A percentile compares a stretch with the other conserved stretches of the same genome.
phyloP scores from a whole-genome alignment of 1,284 basidiomycete species.

The Tylopilus orsonianus region DNA sequence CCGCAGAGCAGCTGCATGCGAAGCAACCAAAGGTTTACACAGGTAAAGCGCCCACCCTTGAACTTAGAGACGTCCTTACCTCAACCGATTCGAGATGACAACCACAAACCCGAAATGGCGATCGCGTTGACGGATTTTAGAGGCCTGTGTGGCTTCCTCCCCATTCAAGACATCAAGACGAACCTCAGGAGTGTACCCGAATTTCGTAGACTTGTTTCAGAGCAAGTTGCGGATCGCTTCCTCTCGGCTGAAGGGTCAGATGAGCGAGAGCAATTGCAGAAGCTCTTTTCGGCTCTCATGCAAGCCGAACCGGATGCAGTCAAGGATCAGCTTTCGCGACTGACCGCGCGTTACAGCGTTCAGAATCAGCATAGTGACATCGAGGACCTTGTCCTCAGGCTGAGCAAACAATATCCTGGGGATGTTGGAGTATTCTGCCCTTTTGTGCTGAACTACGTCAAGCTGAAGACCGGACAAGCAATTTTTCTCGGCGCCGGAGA shows the following conservation, averaged over 20 bases:
- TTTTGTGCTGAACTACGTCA: conserved; percentile 88
- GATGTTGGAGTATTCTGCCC: conserved; percentile 96
- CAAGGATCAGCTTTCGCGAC: conserved; percentile 52
- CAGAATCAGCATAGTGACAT: conserved; percentile 48
- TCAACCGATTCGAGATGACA: conserved; percentile 55
- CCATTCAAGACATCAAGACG: conserved; percentile 67
- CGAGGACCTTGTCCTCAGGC: conserved; percentile 66
- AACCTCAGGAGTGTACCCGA: conserved; percentile 78
- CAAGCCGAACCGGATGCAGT: conserved; percentile 58
- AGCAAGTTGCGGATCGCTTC: conserved; percentile 45
- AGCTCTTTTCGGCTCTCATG: conserved; percentile 85
- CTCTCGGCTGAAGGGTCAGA: conserved; percentile 49
- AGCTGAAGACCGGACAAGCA: conserved; percentile 81
- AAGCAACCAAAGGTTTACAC: conserved; percentile 87
- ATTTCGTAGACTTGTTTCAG: conserved; percentile 71
- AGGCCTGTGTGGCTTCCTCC: conserved; percentile 91
- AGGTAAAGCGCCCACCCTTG: conserved; percentile 48
- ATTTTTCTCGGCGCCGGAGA: conserved; percentile 96
- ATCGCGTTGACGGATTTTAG: conserved; percentile 90
- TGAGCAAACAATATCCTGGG: conserved; percentile 84
- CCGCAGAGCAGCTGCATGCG: conserved; percentile 76
- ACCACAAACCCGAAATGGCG: conserved; percentile 99
- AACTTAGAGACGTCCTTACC: neutral
- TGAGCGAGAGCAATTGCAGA: conserved; percentile 44
- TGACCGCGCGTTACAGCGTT: conserved; percentile 64